Conservation (phyloP, 768 basidiomycete genomes). For the Rhodotorula sphaerocarpa region DNA sequence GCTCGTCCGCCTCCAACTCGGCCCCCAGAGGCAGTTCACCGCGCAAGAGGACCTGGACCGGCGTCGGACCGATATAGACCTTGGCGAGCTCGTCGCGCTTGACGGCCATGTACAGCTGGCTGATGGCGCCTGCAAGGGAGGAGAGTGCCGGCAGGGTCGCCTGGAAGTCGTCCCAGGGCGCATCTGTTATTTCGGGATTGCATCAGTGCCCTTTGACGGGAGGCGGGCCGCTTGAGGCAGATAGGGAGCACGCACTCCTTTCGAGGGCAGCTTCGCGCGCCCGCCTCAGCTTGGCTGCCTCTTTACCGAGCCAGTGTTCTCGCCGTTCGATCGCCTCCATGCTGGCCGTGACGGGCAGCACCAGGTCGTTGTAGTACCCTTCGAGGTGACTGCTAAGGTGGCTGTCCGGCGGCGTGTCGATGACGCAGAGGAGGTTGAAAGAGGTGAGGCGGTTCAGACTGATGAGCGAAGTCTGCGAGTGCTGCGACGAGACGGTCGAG, state of each 20-base stretch:
- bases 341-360: slow-evolving; percentile 58
- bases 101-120: slow-evolving; percentile 68
- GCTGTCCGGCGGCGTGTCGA: slow-evolving; percentile 40
- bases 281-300: slow-evolving; percentile 63
- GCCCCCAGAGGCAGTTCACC: slow-evolving; percentile 55
- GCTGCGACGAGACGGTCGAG: slow-evolving; percentile 58
- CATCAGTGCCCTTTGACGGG: neutral
- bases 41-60: slow-evolving; percentile 74
- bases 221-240: too few species aligned
- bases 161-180: slow-evolving; percentile 39
- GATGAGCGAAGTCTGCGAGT: slow-evolving; percentile 63
- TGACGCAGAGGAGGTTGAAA: slow-evolving; percentile 38
- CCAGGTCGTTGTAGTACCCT: slow-evolving; percentile 37
- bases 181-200: slow-evolving; percentile 35
- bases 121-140: slow-evolving; percentile 59
- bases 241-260: slow-evolving; percentile 49
- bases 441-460: slow-evolving; percentile 22
- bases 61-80: slow-evolving; percentile 66
- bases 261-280: slow-evolving; percentile 63
- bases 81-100: slow-evolving; percentile 68
- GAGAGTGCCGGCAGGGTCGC: slow-evolving; percentile 52
- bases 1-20: slow-evolving; percentile 52
- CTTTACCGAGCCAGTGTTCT: slow-evolving; percentile 72
- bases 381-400: slow-evolving; percentile 38
- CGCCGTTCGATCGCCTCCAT: slow-evolving; percentile 83